Percentiles rank a stretch among this genome's conserved stretches.
Conservation (phyloP, 441 rosid genomes). For the Hypseocharis bilobata region DNA sequence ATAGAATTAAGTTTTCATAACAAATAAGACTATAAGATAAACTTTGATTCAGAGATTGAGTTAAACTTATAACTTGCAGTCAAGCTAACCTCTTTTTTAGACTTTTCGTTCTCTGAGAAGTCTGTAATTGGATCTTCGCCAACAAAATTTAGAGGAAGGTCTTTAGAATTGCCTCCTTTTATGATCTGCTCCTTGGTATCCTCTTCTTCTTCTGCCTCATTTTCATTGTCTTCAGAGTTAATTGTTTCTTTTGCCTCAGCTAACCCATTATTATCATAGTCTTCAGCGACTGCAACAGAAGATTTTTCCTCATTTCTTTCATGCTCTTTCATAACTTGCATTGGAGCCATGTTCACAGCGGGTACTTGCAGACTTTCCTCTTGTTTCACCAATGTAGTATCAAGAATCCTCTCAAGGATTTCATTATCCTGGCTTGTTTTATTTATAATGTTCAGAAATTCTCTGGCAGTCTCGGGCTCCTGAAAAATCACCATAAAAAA, state of each 20-base stretch:
- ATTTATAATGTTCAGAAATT: conserved; percentile 10
- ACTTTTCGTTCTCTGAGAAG: no score
- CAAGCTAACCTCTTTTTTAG: no score
- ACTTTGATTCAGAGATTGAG: no score
- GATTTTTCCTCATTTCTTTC: conserved; percentile 9
- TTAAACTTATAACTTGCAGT: no score
- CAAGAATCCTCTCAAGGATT: conserved; percentile 5
- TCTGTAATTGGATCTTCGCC: no score
- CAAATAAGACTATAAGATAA: no score
- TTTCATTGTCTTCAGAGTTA: no score
- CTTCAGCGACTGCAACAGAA: background rate
- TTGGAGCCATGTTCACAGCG: conserved; percentile 2
- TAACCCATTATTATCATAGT: background rate
- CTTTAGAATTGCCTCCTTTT: no score
- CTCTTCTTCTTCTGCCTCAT: no score
- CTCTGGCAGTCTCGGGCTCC: conserved; percentile 15
- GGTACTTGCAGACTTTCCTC: conserved; percentile 4
- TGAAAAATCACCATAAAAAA: conserved; percentile 19
- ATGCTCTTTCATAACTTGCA: background rate
- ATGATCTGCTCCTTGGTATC: no score
- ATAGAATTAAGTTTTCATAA: no score
- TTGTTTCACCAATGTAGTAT: background rate
- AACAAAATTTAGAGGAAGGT: no score
- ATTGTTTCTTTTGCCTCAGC: background rate
- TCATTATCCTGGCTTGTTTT: conserved; percentile 12